A percentile compares a stretch with the other conserved stretches of the same genome.
phyloP scores from a whole-genome alignment of 345 rosid genomes.

The Lagerstroemia speciosa region DNA sequence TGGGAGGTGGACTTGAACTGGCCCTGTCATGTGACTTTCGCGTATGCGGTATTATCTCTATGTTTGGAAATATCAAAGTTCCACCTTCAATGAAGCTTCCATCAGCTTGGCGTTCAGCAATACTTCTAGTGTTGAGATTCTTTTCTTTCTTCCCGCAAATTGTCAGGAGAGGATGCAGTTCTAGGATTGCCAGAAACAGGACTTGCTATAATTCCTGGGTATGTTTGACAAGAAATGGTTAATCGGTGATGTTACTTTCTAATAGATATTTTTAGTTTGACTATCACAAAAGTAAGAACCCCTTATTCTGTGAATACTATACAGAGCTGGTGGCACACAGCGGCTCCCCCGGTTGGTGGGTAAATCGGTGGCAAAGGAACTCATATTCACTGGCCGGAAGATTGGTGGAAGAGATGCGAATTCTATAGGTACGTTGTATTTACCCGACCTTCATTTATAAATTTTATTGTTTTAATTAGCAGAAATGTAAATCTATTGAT shows the following conservation, averaged over 20 bases:
- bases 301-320: slow-evolving; percentile 1
- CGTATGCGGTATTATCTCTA: slow-evolving; percentile 51
- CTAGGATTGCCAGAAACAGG: slow-evolving; percentile 95
- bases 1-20: slow-evolving; percentile 98
- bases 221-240: slow-evolving; percentile 2
- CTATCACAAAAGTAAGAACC: background rate
- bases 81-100: background rate
- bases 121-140: background rate
- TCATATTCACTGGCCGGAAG: slow-evolving; percentile 74
- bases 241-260: background rate
- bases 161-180: slow-evolving; percentile 64
- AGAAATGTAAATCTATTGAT: no score
- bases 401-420: slow-evolving; percentile 64
- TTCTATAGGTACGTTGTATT: slow-evolving; percentile 37
- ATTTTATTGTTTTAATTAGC: no score
- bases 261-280: background rate
- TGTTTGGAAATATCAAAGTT: background rate
- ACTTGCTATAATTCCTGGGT: slow-evolving; percentile 96
- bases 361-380: slow-evolving; percentile 68
- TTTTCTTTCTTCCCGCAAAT: background rate
- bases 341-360: slow-evolving; percentile 86
- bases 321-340: slow-evolving; percentile 91
- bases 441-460: background rate
- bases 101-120: background rate
- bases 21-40: slow-evolving; percentile 92